These are phyloP conservation scores for Colletotrichum costaricense DNA, from an alignment of 2,329 filamentous ascomycete genomes.

Conservation along the genomic window DNA sequence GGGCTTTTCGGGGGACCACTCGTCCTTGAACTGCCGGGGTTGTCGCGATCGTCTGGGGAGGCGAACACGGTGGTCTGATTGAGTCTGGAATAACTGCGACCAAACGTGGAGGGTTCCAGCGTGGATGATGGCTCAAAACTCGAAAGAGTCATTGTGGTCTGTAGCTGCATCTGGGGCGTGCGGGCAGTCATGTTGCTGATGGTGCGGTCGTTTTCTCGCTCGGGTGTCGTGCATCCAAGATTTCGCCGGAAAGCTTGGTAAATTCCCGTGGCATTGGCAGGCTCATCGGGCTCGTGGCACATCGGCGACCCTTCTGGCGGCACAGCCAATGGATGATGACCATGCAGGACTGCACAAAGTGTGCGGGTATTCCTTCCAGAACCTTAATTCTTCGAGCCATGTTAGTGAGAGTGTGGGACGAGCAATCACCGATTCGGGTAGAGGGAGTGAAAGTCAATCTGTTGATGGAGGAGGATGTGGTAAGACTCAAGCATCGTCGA, in stretches of 20 bases:
- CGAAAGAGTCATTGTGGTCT: background rate
- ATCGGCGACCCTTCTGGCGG: background rate
- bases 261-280: slow-evolving; percentile 6
- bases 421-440: slow-evolving; percentile 2
- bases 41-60: slow-evolving; percentile 18
- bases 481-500: slow-evolving; percentile 1
- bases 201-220: slow-evolving; percentile 4
- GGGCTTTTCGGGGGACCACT: slow-evolving; percentile 5
- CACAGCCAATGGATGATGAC: background rate
- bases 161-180: background rate
- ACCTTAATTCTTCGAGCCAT: slow-evolving; percentile 21
- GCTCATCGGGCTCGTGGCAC: background rate
- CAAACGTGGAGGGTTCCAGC: slow-evolving; percentile 17
- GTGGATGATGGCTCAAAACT: background rate
- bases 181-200: background rate
- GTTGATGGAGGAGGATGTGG: slow-evolving; percentile 23
- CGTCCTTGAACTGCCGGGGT: slow-evolving; percentile 13
- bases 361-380: slow-evolving; percentile 13
- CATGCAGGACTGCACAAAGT: slow-evolving; percentile 2
- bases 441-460: slow-evolving; percentile 11
- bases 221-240: slow-evolving; percentile 2
- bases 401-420: slow-evolving; percentile 20
- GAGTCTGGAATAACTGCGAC: background rate
- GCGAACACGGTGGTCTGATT: slow-evolving; percentile 20
- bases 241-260: slow-evolving; percentile 31